Evolutionary conservation across 169 alveolate genomes (phyloP), one percentile per base, ranked within the genome.

Genomic region (Ichthyophthirius multifiliis): DNA sequence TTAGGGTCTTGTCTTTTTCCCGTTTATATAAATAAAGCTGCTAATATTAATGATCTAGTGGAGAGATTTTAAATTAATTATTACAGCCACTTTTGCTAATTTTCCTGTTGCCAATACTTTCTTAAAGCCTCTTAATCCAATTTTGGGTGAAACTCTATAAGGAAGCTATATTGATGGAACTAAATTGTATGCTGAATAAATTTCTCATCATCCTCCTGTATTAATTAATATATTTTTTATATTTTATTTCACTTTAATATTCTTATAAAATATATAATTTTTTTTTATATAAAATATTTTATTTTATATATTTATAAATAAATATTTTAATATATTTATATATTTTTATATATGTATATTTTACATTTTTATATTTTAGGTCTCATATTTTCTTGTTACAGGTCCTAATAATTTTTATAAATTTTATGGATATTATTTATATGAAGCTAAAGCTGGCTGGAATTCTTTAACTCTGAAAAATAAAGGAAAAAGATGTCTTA

Each of bases 131-230:
- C 87, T 93, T 45, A 93, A 93, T 75, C 96, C 96, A 2, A 75
- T 93, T 16, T 64, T 93, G 16, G 92, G 91, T 37, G 96, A 93
- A 82, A 90, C 96, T 2, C 90, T 76, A 63, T 87, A 90, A 80
- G 96, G 88, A 76, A 64, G 83, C 15, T 20, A 76, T 9, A 65
- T 82, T 20, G 80, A 84, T 55, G 78, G 82, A 44, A 90, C 65
- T 55, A 78, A 83, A 55, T 85, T 44, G 74, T 74, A 87, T 31
- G 77, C 93, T 13, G 96, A 93, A 46, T 81, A 93, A 82, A 94
- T 90, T 2, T 78, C 91, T 34, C 96, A 93, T 85, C 96, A 93
- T 79, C 96, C 96, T 0, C 95, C 96, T 5, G 83, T 92, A 43
- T 44, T 76, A 1, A 85, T 85, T 1, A 2, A 41, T 41, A 44